Evolutionary conservation across 2,329 filamentous ascomycete species (phyloP), one percentile per base, ranked within the genome.

Genomic region (Zymoseptoria brevis): DNA sequence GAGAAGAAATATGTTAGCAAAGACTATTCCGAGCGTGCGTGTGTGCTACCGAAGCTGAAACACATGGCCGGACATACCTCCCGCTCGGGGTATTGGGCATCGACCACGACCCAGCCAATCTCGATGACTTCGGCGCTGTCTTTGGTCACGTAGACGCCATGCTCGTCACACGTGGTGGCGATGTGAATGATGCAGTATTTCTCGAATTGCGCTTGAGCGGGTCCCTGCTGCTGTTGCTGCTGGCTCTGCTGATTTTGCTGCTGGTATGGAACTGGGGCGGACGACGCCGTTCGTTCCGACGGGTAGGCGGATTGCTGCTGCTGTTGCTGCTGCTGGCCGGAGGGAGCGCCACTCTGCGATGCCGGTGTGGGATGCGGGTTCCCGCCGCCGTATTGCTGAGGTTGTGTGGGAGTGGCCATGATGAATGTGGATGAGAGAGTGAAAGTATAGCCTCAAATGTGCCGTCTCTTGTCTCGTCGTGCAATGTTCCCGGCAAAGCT

Each of bases 71-170:
- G 19, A 67, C 64, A 57, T 68, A 72, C 71, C 70, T 72, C 71
- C 56, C 70, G 68, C 64, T 66, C 65, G 21, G 70, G 68, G 60
- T 72, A 69, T 53, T 68, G 63, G 35, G 70, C 64, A 64, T 71
- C 64, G 26, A 71, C 68, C 71, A 99, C 79, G 73, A 97, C 96
- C 94, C 94, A 99, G 65, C 93, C 94, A 73, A 99, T 83, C 83
- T 99, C 94, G 76, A 99, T 99, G 67, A 99, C 94, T 80, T 99
- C 94, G 63, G 94, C 94, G 60, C 94, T 97, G 78, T 99, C 94
- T 79, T 97, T 97, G 61, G 94, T 99, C 60, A 99, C 94, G 76
- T 99, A 99, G 66, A 99, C 94, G 64, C 94, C 94, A 78, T 99
- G 94, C 76, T 99, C 94, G 76, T 99, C 94, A 78, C 94, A 99